Percentiles rank a stretch among this genome's conserved stretches.
Conservation (phyloP, 805 yeast species). For the Hanseniaspora singularis region DNA sequence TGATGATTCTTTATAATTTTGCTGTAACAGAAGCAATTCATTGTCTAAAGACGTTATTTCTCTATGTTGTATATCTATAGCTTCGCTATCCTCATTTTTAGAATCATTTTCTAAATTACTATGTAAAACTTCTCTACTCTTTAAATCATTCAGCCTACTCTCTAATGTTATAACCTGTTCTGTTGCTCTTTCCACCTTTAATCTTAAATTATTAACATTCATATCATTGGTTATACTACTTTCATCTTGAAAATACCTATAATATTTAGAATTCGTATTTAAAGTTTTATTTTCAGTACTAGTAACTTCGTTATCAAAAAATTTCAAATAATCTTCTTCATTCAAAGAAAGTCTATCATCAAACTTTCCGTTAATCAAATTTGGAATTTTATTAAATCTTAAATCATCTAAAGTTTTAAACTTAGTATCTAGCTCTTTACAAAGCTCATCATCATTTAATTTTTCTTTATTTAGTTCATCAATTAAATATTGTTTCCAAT, state of each 20-base stretch:
- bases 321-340: not conserved
- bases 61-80: not conserved
- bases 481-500: conserved; percentile 5
- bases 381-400: conserved; percentile 12
- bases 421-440: not conserved
- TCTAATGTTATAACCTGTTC: conserved; percentile 2
- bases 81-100: not conserved
- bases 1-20: conserved; percentile 6
- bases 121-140: not conserved
- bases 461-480: not conserved
- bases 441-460: not conserved
- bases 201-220: conserved; percentile 11
- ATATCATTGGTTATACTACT: conserved; percentile 7
- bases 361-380: conserved; percentile 12
- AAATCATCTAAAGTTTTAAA: conserved; percentile 1
- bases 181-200: not conserved
- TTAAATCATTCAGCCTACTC: not conserved
- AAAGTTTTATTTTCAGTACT: conserved; percentile 8
- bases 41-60: not conserved
- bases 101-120: no score
- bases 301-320: conserved; percentile 3
- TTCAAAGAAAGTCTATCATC: not conserved
- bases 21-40: not conserved
- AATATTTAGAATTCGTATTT: conserved; percentile 11
- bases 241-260: conserved; percentile 10